phyloP scores from a whole-genome alignment of 108 stramenopile species.

The Schizochytrium sp. region DNA sequence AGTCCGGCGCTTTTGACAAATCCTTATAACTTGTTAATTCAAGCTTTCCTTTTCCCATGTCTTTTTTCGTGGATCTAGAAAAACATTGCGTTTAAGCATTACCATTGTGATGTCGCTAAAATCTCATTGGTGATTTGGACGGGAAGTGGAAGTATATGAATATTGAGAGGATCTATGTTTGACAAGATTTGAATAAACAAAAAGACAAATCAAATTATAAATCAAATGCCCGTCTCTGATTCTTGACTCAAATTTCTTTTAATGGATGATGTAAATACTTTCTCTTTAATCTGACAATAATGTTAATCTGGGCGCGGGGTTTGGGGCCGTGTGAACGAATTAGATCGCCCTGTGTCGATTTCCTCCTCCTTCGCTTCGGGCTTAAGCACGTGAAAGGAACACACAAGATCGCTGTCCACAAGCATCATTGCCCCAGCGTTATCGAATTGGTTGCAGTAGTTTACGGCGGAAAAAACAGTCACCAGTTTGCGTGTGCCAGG shows the following conservation, averaged over 20 bases:
- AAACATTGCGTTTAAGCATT: too few species aligned
- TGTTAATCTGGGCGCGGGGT: constrained; percentile 47
- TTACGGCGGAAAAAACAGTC: constrained; percentile 95
- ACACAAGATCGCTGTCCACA: constrained; percentile 95
- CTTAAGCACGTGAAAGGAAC: constrained; percentile 86
- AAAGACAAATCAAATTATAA: too few species aligned
- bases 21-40: too few species aligned
- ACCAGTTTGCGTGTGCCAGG: constrained; percentile 87
- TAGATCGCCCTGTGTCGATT: neutral
- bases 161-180: too few species aligned
- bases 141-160: too few species aligned
- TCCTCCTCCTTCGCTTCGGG: neutral
- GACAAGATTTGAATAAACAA: too few species aligned
- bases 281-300: neutral
- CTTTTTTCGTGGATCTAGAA: too few species aligned
- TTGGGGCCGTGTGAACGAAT: constrained; percentile 13
- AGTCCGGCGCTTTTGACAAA: too few species aligned
- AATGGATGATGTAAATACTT: neutral
- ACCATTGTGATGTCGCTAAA: too few species aligned
- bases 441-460: constrained; percentile 99
- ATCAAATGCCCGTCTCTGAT: neutral
- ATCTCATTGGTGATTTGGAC: too few species aligned
- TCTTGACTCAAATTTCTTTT: neutral
- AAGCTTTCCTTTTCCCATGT: too few species aligned
- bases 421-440: constrained; percentile 99